These are phyloP conservation scores for Venturia oleaginea DNA, from an alignment of 2,329 filamentous ascomycete species.

Conservation along the genomic window DNA sequence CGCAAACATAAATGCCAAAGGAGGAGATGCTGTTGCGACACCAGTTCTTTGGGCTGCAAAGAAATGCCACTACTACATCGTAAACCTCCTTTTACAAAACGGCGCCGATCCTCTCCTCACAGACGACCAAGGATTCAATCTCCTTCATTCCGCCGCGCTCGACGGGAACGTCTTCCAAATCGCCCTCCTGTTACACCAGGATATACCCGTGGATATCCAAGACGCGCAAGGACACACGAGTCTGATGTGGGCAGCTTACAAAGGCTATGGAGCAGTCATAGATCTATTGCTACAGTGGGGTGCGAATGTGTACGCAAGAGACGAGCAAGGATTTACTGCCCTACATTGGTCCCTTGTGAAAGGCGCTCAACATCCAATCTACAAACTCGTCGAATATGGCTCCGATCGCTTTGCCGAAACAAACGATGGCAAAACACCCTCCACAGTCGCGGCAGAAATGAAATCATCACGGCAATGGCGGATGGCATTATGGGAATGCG, in stretches of 20 bases:
- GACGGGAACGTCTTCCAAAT: constrained; percentile 91
- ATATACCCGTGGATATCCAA: constrained; percentile 84
- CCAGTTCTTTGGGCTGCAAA: constrained; percentile 96
- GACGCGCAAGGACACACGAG: constrained; percentile 88
- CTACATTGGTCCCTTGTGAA: constrained; percentile 96
- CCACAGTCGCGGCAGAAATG: constrained; percentile 78
- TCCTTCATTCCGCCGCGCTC: constrained; percentile 91
- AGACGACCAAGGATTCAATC: constrained; percentile 95
- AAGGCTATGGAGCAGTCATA: constrained; percentile 85
- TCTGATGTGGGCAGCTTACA: constrained; percentile 98
- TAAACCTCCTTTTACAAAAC: constrained; percentile 81
- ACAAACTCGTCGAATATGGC: constrained; percentile 92
- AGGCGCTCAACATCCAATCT: constrained; percentile 77
- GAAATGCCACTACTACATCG: constrained; percentile 91
- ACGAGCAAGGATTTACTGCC: constrained; percentile 89
- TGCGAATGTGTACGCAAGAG: constrained; percentile 79
- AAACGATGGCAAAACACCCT: constrained; percentile 80
- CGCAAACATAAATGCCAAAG: constrained; percentile 89
- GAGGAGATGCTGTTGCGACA: constrained; percentile 89
- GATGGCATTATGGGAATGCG: constrained; percentile 71
- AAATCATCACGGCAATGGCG: constrained; percentile 78
- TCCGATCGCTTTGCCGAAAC: constrained; percentile 89
- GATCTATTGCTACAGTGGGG: constrained; percentile 92
- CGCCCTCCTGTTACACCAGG: constrained; percentile 83
- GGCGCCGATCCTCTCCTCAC: constrained; percentile 88